Evolutionary conservation across 345 rosid genomes (phyloP).

Genomic region (Conringia planisiliqua): DNA sequence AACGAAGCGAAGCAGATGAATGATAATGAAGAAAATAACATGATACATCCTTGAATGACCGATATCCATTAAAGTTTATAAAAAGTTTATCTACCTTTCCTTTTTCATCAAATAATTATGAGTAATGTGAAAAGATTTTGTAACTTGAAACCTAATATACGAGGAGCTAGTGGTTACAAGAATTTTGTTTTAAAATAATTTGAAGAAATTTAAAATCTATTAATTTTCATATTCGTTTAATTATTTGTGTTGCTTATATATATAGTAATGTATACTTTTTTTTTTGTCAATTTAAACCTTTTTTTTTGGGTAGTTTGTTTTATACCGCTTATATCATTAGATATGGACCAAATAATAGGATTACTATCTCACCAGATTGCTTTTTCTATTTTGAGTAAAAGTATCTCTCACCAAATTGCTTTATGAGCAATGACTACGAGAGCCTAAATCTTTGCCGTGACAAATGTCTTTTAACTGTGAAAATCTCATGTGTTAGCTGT

Average conservation of each 20-base stretch:
- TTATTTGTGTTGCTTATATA: neutral
- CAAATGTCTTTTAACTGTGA: neutral
- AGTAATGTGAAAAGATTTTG: neutral
- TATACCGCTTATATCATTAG: neutral
- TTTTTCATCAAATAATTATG: neutral
- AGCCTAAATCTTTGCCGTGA: slow-evolving; percentile 5
- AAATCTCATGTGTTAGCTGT: neutral
- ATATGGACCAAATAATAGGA: neutral
- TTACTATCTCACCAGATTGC: neutral
- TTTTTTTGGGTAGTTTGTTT: neutral
- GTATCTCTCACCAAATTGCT: neutral
- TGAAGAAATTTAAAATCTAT: neutral
- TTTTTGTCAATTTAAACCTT: neutral
- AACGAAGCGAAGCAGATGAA: too few relatives aligned
- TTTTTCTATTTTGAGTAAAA: neutral
- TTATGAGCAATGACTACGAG: neutral
- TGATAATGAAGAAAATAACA: too few relatives aligned
- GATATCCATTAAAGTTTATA: neutral
- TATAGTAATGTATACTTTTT: neutral
- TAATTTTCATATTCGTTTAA: neutral
- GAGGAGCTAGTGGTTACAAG: neutral
- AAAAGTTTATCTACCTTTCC: neutral
- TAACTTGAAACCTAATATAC: neutral
- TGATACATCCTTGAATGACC: neutral
- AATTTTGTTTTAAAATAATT: neutral